phyloP scores from a whole-genome alignment of 2,329 filamentous ascomycete genomes.

The Diaporthe vexans region DNA sequence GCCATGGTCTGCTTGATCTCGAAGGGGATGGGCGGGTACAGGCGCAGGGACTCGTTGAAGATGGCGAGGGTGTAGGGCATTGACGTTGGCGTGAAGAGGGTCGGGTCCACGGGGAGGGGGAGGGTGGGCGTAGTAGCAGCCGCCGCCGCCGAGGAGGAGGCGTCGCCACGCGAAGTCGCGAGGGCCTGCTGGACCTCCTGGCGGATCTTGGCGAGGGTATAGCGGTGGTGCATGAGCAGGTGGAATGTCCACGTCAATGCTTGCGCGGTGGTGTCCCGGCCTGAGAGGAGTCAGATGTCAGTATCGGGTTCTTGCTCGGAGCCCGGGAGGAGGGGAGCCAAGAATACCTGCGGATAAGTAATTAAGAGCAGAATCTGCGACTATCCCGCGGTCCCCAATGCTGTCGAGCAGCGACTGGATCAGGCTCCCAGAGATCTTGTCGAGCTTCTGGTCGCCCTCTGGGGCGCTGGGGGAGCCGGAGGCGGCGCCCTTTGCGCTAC shows the following conservation, averaged over 20 bases:
- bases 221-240: conserved; percentile 67
- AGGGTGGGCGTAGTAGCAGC: conserved; percentile 36
- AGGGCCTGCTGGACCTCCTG: conserved; percentile 55
- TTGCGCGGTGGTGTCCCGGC: conserved; percentile 75
- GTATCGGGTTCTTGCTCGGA: neutral
- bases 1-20: conserved; percentile 73
- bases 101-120: conserved; percentile 45
- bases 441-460: conserved; percentile 48
- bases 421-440: conserved; percentile 66
- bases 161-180: conserved; percentile 38
- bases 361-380: conserved; percentile 75
- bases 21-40: conserved; percentile 76
- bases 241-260: conserved; percentile 76
- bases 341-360: conserved; percentile 70
- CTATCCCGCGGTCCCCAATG: conserved; percentile 67
- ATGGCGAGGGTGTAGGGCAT: conserved; percentile 72
- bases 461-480: neutral
- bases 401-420: conserved; percentile 72
- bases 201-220: conserved; percentile 57
- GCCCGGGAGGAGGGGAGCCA: conserved; percentile 14
- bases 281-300: conserved; percentile 44
- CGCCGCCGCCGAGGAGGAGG: conserved; percentile 27
- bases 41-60: conserved; percentile 72
- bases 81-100: conserved; percentile 56
- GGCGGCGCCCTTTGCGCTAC: neutral